Base-by-base conservation (phyloP, 257 asterid species). In the Nicotiana otophora region DNA sequence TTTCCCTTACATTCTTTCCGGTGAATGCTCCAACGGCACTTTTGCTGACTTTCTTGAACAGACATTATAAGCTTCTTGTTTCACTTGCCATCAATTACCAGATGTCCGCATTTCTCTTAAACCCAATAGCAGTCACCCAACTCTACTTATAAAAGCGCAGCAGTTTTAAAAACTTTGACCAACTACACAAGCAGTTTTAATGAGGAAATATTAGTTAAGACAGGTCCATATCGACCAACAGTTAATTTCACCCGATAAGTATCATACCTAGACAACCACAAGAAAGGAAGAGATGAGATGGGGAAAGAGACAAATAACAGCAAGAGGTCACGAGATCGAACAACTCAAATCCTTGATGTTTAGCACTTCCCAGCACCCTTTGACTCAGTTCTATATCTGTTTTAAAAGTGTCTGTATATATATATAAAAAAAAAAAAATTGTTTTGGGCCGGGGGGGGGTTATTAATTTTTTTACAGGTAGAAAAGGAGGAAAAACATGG, bases 281-380 rank as follows among this genome's bases (percentile, higher is more conserved):
- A n/a, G 78, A 70, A 57, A 70, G 78, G 58, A 70, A 72, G 78
- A 26, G 61, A 72, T 11, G 15, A 72, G 36, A 72, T 72, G 36
- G 78, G 36, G 26, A 46, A 34, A 58, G 51, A 46, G 61, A 72
- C 61, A 12, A 72, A 46, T 20, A 46, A 72, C 60, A 72, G 36
- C 39, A 72, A 20, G 78, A 69, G 57, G 31, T 42, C 10, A 8
- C 51, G 51, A 42, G 51, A 42, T 42, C 51, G 51, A 8, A 42
- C 11, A 42, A 42, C 51, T 42, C 11, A 42, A 42, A 42, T 42
- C 51, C 51, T 39, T 39, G 48, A 39, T 39, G 48, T 8, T 1
- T 39, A 39, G 28, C 5, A 69, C 77, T 39, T 36, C 42, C 54
- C 57, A 69, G 77, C 20, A 39, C 11, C 57, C n/a, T 11, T 69